Base-by-base conservation (phyloP, 2,329 filamentous ascomycete genomes). In the Curvularia sp. region DNA sequence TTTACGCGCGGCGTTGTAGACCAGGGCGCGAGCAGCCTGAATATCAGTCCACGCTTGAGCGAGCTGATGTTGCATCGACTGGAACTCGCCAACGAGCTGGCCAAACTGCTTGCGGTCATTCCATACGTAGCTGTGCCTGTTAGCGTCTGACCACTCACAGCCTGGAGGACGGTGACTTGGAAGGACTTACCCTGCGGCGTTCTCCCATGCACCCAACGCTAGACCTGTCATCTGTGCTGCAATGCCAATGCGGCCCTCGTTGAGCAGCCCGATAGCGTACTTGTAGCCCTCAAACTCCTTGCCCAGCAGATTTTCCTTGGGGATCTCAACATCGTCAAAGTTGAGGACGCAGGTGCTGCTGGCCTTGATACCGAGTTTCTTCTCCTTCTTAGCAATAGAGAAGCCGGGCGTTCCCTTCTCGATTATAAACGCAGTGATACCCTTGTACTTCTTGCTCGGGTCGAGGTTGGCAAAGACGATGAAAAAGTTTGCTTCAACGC, bases 41-140 rank as follows among this genome's bases (percentile, higher is more conserved):
- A 99, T 97, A 78, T 99, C 95, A 23, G 90, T 92, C 81, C 94
- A 98, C 1, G 93, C 90, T 80, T 99, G 95, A 2, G 95, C 95
- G 63, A 99, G 89, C 82, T 99, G 95, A 82, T 97, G 93, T 82
- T 98, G 94, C 95, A 99, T 98, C 72, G 93, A 93, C 81, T 99
- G 95, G 86, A 99, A 99, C 77, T 96, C 91, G 72, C 95, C 95
- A 59, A 99, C 89, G 53, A 96, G 86, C 74, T 92, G 85, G 67
- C 95, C 94, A 75, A 99, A 99, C 82, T 99, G 95, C 82, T 92
- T 93, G 72, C 95, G 91, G 82, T 99, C 95, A 80, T 98, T 98
- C 93, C 93, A 99, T 66, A 93, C 93, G 80, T 99, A 98, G 63
- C 86, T 88, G 60, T 5, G 5, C 18, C 7, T 60, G 61, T 73